Evolutionary conservation across 495 filamentous ascomycete genomes (phyloP).

Genomic region (Penicillium antarcticum): DNA sequence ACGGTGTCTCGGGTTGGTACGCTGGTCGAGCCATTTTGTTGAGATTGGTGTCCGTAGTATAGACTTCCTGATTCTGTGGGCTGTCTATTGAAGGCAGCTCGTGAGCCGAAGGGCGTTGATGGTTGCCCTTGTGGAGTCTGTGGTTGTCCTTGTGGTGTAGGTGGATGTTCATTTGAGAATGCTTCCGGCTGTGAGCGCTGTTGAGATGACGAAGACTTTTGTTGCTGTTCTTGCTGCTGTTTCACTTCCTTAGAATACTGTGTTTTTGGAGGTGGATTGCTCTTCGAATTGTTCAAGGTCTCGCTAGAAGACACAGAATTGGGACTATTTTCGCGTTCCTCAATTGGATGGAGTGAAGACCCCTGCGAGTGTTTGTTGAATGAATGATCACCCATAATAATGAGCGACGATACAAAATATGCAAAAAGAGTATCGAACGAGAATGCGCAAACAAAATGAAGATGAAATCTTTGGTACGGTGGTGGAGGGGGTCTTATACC

Average conservation of each 20-base stretch:
- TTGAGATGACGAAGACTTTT: background rate
- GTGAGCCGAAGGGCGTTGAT: background rate
- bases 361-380: background rate
- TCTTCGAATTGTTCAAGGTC: background rate
- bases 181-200: background rate
- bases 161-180: background rate
- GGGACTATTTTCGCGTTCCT: background rate
- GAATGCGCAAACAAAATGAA: too few relatives aligned
- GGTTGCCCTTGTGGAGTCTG: background rate
- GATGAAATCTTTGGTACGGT: too few relatives aligned
- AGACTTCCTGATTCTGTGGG: slow-evolving; percentile 12
- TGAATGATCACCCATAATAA: background rate
- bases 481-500: too few relatives aligned
- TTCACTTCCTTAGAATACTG: background rate
- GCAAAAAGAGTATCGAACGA: background rate
- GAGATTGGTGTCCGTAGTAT: slow-evolving; percentile 1
- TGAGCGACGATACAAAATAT: background rate
- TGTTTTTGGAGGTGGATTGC: too few relatives aligned
- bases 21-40: background rate
- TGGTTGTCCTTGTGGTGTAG: background rate
- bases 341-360: background rate
- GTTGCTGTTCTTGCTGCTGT: background rate
- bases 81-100: slow-evolving; percentile 1
- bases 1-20: background rate
- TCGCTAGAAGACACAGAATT: background rate